Conservation (phyloP, 176 grass and related monocot genomes). For the Carex parvula region DNA sequence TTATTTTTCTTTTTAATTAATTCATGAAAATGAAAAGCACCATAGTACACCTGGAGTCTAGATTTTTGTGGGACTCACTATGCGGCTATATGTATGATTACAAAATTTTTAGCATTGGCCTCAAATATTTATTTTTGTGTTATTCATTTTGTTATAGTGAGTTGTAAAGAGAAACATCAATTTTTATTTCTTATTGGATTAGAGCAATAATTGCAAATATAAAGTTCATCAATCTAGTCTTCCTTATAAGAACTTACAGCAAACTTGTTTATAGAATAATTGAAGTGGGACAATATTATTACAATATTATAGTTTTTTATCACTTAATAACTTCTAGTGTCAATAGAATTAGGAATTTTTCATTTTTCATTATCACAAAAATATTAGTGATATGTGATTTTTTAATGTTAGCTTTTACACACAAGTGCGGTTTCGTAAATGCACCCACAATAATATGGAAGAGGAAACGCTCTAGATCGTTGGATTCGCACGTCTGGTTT, state of each 20-base stretch:
- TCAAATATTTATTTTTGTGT: not conserved
- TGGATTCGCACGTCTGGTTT: too few relatives aligned
- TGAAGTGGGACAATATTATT: not conserved
- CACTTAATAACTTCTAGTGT: too few relatives aligned
- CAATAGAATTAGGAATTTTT: too few relatives aligned
- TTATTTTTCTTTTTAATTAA: not conserved
- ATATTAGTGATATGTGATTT: too few relatives aligned
- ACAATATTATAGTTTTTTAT: not conserved
- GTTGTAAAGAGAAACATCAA: not conserved
- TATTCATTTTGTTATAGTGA: not conserved
- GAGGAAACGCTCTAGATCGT: too few relatives aligned
- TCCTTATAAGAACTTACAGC: not conserved
- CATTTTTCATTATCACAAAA: too few relatives aligned
- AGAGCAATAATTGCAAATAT: not conserved
- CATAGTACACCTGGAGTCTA: not conserved
- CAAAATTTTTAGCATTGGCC: not conserved
- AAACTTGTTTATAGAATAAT: not conserved
- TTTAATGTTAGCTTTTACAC: too few relatives aligned
- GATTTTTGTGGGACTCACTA: not conserved
- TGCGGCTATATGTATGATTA: not conserved
- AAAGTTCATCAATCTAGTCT: not conserved
- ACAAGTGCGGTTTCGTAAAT: not conserved
- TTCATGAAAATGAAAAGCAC: not conserved
- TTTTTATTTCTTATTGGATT: not conserved
- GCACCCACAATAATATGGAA: not conserved